Percentiles rank a stretch among this genome's conserved stretches.
Conservation (phyloP, 257 asterid genomes). For the Nicotiana paniculata region DNA sequence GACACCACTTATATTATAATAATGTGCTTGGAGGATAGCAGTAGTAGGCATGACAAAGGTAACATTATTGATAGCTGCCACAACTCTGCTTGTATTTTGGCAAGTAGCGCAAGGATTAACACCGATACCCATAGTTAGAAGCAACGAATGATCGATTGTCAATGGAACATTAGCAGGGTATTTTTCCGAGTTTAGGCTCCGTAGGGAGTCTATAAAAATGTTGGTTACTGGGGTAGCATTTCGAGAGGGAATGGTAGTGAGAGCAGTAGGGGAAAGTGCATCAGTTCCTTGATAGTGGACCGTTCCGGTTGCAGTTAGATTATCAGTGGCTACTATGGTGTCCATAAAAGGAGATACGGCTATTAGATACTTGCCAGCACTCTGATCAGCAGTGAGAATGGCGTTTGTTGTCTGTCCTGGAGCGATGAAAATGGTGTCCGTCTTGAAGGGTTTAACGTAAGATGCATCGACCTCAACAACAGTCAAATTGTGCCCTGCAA, state of each 20-base stretch:
- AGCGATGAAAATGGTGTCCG: slow-evolving; percentile 59
- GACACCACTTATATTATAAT: slow-evolving; percentile 47
- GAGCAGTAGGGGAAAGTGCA: slow-evolving; percentile 25
- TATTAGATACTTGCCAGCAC: slow-evolving; percentile 35
- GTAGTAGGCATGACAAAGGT: slow-evolving; percentile 64
- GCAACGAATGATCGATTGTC: slow-evolving; percentile 41
- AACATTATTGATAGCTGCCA: slow-evolving; percentile 57
- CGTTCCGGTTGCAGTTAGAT: slow-evolving; percentile 41
- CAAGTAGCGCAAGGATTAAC: slow-evolving; percentile 58
- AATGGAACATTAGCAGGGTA: slow-evolving; percentile 51
- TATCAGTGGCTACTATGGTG: slow-evolving; percentile 53
- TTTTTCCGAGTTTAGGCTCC: slow-evolving; percentile 46
- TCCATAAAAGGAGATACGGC: slow-evolving; percentile 72
- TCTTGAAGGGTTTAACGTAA: slow-evolving; percentile 58
- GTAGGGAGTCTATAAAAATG: slow-evolving; percentile 39
- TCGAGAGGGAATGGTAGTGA: slow-evolving; percentile 35
- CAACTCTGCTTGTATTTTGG: slow-evolving; percentile 34
- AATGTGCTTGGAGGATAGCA: slow-evolving; percentile 62
- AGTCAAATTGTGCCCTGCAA: slow-evolving; percentile 48
- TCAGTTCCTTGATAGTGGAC: slow-evolving; percentile 32
- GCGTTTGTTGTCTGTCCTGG: slow-evolving; percentile 76
- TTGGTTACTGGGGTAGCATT: slow-evolving; percentile 44
- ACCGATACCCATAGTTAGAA: slow-evolving; percentile 54
- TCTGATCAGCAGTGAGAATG: slow-evolving; percentile 43
- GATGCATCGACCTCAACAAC: slow-evolving; percentile 65